Conservation (phyloP, 140 eudicot genomes). For the Erigeron philadelphicus region DNA sequence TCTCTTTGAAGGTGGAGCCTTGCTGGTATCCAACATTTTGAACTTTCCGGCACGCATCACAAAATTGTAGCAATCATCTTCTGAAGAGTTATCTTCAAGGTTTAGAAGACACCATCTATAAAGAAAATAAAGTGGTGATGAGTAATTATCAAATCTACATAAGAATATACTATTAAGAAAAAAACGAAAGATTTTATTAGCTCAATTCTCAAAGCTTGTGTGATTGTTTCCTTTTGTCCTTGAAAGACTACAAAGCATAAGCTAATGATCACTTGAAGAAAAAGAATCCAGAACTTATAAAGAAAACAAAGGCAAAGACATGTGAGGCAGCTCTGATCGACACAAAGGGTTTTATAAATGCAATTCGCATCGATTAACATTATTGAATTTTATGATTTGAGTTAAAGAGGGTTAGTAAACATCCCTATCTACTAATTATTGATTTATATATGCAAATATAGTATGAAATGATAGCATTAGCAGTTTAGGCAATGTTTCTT, state of each 20-base stretch:
- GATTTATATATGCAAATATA: too few species aligned
- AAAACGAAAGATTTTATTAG: background rate
- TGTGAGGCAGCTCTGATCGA: background rate
- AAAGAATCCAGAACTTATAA: background rate
- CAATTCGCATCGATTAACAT: too few species aligned
- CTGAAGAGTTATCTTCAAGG: slow-evolving; percentile 51
- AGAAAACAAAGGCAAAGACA: background rate
- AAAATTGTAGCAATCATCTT: slow-evolving; percentile 54
- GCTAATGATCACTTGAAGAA: background rate
- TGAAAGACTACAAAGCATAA: background rate
- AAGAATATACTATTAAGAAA: background rate
- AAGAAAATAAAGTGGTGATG: slow-evolving; percentile 3
- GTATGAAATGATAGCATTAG: background rate
- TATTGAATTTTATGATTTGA: too few species aligned
- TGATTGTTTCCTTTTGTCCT: slow-evolving; percentile 1
- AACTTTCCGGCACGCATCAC: slow-evolving; percentile 55
- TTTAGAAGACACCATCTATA: slow-evolving; percentile 58
- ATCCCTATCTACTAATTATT: too few species aligned
- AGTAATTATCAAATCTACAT: background rate
- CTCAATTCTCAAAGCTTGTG: background rate
- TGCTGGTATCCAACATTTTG: slow-evolving; percentile 63
- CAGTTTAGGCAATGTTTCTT: background rate
- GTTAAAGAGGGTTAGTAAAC: too few species aligned
- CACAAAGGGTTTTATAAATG: background rate
- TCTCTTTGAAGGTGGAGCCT: slow-evolving; percentile 70